These are phyloP conservation scores for Pythium aquatile DNA, from an alignment of 352 stramenopile species.

Conservation along the genomic window DNA sequence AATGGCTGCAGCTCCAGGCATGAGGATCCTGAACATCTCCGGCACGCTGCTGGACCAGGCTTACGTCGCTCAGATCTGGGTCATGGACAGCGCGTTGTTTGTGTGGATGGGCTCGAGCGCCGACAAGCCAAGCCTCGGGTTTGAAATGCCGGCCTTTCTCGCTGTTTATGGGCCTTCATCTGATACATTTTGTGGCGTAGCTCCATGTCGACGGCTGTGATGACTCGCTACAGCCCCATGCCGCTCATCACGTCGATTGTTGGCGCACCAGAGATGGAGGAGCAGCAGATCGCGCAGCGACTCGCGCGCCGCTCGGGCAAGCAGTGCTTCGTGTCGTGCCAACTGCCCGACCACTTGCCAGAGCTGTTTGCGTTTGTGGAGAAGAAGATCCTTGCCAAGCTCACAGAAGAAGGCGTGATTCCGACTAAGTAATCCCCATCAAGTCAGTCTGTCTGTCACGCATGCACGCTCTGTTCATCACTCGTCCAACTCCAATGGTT, in stretches of 20 bases:
- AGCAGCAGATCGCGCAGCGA: slow-evolving; percentile 80
- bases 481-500: background rate
- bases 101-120: slow-evolving; percentile 71
- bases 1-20: slow-evolving; percentile 1
- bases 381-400: slow-evolving; percentile 49
- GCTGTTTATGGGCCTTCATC: background rate
- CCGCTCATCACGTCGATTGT: slow-evolving; percentile 74
- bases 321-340: slow-evolving; percentile 83
- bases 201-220: slow-evolving; percentile 75
- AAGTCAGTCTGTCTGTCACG: background rate
- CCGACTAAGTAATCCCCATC: slow-evolving; percentile 11
- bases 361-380: slow-evolving; percentile 76
- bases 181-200: slow-evolving; percentile 23
- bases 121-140: slow-evolving; percentile 45
- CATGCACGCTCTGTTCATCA: slow-evolving; percentile 4
- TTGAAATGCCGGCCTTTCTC: background rate
- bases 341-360: slow-evolving; percentile 65
- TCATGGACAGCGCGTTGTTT: slow-evolving; percentile 62
- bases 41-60: slow-evolving; percentile 64
- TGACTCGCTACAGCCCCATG: slow-evolving; percentile 78
- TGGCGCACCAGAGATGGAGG: slow-evolving; percentile 63
- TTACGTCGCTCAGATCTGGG: slow-evolving; percentile 73
- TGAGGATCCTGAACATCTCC: slow-evolving; percentile 44
- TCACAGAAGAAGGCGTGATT: slow-evolving; percentile 53
- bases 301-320: slow-evolving; percentile 57